Evolutionary conservation across 768 basidiomycete genomes (phyloP), one percentile per base, ranked within the genome.

Genomic region (Leccinum subgranulosum): DNA sequence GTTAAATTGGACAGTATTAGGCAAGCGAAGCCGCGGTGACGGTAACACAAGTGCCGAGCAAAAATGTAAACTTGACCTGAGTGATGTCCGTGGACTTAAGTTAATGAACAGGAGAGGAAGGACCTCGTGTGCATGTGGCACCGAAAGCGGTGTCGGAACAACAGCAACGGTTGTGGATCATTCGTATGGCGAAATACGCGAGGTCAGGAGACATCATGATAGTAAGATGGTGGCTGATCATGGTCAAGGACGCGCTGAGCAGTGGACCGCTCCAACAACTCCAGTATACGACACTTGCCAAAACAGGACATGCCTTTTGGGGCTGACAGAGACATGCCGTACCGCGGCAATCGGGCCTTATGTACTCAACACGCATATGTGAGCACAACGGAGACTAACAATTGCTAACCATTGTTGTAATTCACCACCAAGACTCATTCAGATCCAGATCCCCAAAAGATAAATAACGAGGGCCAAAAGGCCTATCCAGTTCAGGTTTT

Each of bases 21-120:
- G 66, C 67, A 67, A 72, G 69, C 67, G 69, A 74, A 63, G 63
- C 73, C 73, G 66, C 73, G 71, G 71, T 74, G 67, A 72, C 73
- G 73, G 71, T 59, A 73, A 39, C 54, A 60, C 67, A 60, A 60
- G 62, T 72, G 72, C 72, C 72, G 71, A 72, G 64, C 67, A 72
- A 51, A 43, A 57, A 57, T 65, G 61, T 58, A 69, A 48, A 61
- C 65, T 60, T 55, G 56, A 68, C 57, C 64, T 63, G 66, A 58
- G 64, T 63, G 66, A 72, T 73, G 71, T 74, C 71, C 71, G 71
- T 74, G 71, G 71, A 73, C 63, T 73, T 73, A 73, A 72, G 73
- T 73, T 72, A 71, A 71, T 71, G 55, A 62, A 70, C 66, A 64
- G 64, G 68, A 70, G 62, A 64, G 71, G 72, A 73, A 71, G 63